Evolutionary conservation across 371 early-diverging fungal species (phyloP), one percentile per base, ranked within the genome.

Genomic region (Rhizopus delemar): DNA sequence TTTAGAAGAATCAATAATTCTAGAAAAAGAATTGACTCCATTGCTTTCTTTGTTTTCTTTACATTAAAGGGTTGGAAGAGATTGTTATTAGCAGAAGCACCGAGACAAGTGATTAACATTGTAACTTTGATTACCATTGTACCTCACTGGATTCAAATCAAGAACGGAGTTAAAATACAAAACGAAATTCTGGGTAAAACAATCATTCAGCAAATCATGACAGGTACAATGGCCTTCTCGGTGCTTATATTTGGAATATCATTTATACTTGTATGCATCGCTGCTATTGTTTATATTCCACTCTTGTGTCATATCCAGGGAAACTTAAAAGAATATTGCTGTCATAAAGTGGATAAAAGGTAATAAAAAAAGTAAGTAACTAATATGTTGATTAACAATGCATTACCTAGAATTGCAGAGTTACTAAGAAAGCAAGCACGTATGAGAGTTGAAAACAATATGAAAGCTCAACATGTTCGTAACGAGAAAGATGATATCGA

Each of bases 301-400:
- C 69, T 95, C 38, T 68, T 93, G 35, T 87, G 85, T 65, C 81
- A 85, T 51, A 92, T 95, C 54, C 87, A 83, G 36, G 95, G 95
- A 16, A 95, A 93, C 62, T 72, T 95, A 55, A 95, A 95, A 70
- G 95, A 95, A 66, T 95, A 89, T 63, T 92, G 92, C 63, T 92
- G 92, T 65, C 92, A 93, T 77, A 92, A 91, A 70, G 87, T 95
- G 13, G 95, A 93, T 71, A 39, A 52, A 36, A 41, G 38, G 36
- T 38, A 36, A 49, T 8, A 31, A 46, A 46, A 33, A n/a, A 34
- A 48, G 15, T 28, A 48, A 48, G 29, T 8, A 48, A 48, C 7
- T 7, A 29, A 48, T 28, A 48, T n/a, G 2, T 11, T 43, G 11
- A 6, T 15, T n/a, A 6, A 43, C 13, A n/a, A 9, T n/a, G 31